Evolutionary conservation across 345 rosid species (phyloP).

Genomic region (Eucalyptus cloeziana): DNA sequence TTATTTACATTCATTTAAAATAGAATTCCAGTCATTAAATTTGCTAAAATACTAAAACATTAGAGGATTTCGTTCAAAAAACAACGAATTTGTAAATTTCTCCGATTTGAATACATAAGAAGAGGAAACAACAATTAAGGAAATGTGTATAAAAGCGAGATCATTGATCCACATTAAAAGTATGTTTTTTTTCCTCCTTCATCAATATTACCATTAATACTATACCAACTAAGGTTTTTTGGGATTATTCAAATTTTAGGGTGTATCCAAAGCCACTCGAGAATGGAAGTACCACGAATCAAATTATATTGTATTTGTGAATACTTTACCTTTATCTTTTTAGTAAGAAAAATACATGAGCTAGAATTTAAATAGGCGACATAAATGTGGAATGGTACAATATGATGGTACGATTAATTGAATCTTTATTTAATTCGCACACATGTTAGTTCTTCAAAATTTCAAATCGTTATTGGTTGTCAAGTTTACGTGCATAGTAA

Average conservation of each 20-base stretch:
- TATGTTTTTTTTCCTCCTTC: neutral
- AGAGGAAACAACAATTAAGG: neutral
- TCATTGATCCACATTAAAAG: neutral
- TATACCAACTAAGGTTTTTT: neutral
- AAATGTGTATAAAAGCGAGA: neutral
- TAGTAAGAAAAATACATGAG: neutral
- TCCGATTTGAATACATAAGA: neutral
- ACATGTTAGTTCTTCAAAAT: neutral
- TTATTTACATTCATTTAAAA: neutral
- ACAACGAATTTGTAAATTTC: neutral
- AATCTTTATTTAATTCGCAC: neutral
- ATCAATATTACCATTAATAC: neutral
- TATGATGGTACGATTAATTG: neutral
- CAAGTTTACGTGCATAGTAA: neutral
- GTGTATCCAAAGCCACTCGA: neutral
- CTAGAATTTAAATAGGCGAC: neutral
- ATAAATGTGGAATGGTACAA: neutral
- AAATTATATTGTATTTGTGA: neutral
- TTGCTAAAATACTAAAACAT: neutral
- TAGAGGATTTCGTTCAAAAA: neutral
- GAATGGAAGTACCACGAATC: neutral
- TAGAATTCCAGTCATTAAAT: neutral
- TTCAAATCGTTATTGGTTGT: neutral
- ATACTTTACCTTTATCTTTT: neutral
- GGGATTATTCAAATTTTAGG: neutral